Evolutionary conservation across 345 rosid genomes (phyloP), one percentile per base, ranked within the genome.

Genomic region (Tarenaya hassleriana): DNA sequence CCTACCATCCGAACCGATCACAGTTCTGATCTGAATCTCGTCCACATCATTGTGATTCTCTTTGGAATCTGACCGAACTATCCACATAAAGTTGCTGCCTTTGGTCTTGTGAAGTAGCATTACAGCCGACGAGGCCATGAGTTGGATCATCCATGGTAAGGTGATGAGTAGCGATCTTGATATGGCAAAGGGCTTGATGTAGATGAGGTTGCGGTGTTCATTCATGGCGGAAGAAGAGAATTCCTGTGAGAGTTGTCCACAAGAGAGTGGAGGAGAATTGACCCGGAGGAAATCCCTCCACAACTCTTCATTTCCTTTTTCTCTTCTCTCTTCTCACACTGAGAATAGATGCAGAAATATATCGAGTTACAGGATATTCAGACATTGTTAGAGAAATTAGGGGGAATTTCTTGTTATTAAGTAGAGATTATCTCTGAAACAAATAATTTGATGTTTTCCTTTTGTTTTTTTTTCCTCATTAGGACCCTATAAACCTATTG

Each of bases 311-410:
- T 39, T 4, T 39, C 42, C 42, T 11, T 39, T 13, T 39, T 13
- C 4, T 11, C 14, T 39, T 39, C 42, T 39, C 12, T 5, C 13
- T 10, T n/a, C 42, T 24, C 29, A 24, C 29, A 24, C 5, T 24
- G 29, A 24, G 29, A 24, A n/a, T n/a, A n/a, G n/a, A n/a, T n/a
- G n/a, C n/a, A n/a, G 37, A 43, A 7, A 24, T 3, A 21, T 29
- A 20, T 65, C 33, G 12, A 58, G 44, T 16, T 46, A 58, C 45
- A 18, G 32, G 37, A 5, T 37, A 1, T 27, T 9, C 1, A 6
- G 45, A 34, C 4, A 11, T 15, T 51, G 54, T 65, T 57, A 57
- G 69, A 58, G 69, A 12, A 5, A 43, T 44, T 7, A 38, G 18
- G 7, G 56, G 54, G 29, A 5, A 24, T 24, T 24, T 24, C 29